Base-by-base conservation (phyloP, 139 green algal genomes). In the Pleodorina starrii region DNA sequence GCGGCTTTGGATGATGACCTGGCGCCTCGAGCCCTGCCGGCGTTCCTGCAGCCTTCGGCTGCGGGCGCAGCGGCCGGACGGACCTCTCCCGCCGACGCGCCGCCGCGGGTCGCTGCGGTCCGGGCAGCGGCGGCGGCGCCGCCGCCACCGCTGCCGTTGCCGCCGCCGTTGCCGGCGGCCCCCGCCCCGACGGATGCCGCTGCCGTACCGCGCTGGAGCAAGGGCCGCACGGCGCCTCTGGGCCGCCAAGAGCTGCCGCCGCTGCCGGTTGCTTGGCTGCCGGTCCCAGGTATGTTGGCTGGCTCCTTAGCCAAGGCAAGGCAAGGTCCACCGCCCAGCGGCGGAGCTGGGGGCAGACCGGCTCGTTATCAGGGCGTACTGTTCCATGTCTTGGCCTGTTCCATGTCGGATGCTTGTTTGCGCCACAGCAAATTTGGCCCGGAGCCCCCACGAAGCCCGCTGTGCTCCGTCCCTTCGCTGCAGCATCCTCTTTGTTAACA, bases 171-270 rank as follows among this genome's bases (percentile, higher is more conserved):
- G 0, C 1, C 48, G 48, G 19, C 76, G 2, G n/a, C 35, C 21
- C 43, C n/a, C 0, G 44, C 81, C 1, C 0, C 32, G 1, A 17
- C 81, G 1, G 81, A 50, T 0, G 80, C 23, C 40, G 19, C 14
- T 48, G 25, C 0, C 12, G 27, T 88, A 63, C 82, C 82, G 3
- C 32, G 32, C 0, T 88, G 82, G 82, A 88, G 82, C 44, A 79
- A 79, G 35, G 46, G 82, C 44, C 82, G 82, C 7, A 35, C 66
- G n/a, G 82, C 66, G 44, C 82, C 82, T 16, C 82, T 88, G 16
- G 82, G 82, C 4, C 63, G 82, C 5, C 59, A 63, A 2, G 35
- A 59, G 25, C 44, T 21, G 54, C 35, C 17, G 54, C 76, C 29
- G 76, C n/a, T n/a, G 74, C 76, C 76, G n/a, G 76, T 48, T 36